Percentiles rank a stretch among this genome's conserved stretches.
Evolutionary conservation across 345 rosid species (phyloP).

Genomic region (Gynandropsis gynandra): DNA sequence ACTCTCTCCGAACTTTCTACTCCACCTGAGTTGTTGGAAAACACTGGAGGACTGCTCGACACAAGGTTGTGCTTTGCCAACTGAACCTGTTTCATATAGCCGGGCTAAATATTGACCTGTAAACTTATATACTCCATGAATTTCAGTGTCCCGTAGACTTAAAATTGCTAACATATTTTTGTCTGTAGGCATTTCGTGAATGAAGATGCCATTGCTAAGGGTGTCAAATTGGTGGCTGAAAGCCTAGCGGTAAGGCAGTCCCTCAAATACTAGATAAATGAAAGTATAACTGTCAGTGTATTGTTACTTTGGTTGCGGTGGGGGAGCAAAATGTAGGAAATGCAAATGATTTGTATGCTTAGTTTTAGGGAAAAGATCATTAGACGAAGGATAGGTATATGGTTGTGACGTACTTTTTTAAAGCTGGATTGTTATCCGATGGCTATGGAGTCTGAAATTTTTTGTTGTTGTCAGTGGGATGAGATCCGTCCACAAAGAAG

Average conservation of each 20-base stretch:
- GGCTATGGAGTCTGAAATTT: too few species aligned
- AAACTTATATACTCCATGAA: constrained; percentile 5
- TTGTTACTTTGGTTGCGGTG: too few species aligned
- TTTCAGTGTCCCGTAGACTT: constrained; percentile 1
- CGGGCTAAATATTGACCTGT: background rate
- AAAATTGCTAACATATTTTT: background rate
- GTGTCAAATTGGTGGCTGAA: constrained; percentile 83
- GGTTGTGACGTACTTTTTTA: too few species aligned
- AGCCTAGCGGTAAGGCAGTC: constrained; percentile 74
- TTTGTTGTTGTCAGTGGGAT: too few species aligned
- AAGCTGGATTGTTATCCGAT: too few species aligned
- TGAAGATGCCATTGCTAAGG: constrained; percentile 58
- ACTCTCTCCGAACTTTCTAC: constrained; percentile 72
- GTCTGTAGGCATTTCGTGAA: constrained; percentile 54
- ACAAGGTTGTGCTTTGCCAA: constrained; percentile 48
- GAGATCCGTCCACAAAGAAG: too few species aligned
- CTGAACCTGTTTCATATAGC: background rate
- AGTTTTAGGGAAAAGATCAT: too few species aligned
- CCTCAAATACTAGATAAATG: background rate
- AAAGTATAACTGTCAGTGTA: too few species aligned
- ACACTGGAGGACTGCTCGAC: constrained; percentile 74
- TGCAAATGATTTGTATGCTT: too few species aligned
- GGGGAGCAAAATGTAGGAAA: too few species aligned
- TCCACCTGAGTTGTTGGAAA: constrained; percentile 72
- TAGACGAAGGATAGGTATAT: too few species aligned